phyloP scores from a whole-genome alignment of 2,329 filamentous ascomycete genomes.

The Fragosphaeria purpurea region DNA sequence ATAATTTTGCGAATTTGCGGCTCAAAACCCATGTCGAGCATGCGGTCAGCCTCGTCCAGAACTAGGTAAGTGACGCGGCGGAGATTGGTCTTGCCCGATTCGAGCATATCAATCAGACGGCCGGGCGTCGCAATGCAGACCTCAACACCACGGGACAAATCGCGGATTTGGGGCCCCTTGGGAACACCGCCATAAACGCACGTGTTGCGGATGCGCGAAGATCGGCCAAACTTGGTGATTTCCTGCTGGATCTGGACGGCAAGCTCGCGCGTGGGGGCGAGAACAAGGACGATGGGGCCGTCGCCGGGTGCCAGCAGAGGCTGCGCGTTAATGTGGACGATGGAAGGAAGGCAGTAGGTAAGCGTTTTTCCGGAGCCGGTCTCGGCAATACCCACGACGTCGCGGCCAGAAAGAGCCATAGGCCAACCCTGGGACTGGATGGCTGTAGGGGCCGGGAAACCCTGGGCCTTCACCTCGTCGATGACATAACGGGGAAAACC shows the following conservation, averaged over 20 bases:
- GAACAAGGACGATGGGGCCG: conserved; percentile 89
- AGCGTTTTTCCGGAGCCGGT: conserved; percentile 98
- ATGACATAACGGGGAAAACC: conserved; percentile 96
- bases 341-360: conserved; percentile 94
- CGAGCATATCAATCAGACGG: conserved; percentile 96
- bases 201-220: conserved; percentile 94
- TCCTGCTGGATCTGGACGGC: conserved; percentile 98
- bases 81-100: conserved; percentile 95
- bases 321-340: conserved; percentile 99
- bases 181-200: conserved; percentile 99
- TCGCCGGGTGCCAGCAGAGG: conserved; percentile 90
- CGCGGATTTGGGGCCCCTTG: conserved; percentile 92
- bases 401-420: conserved; percentile 95
- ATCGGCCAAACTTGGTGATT: conserved; percentile 97
- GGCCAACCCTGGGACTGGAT: conserved; percentile 99
- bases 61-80: conserved; percentile 96
- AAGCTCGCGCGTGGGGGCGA: conserved; percentile 93
- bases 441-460: conserved; percentile 84
- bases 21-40: conserved; percentile 99
- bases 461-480: conserved; percentile 96
- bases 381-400: conserved; percentile 98
- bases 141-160: conserved; percentile 89
- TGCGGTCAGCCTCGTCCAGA: conserved; percentile 96
- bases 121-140: conserved; percentile 97
- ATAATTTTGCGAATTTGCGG: conserved; percentile 99